A percentile compares a stretch with the other conserved stretches of the same genome.
These are phyloP conservation scores for Colletotrichum chrysophilum DNA, from an alignment of 2,329 filamentous ascomycete species.

Conservation along the genomic window DNA sequence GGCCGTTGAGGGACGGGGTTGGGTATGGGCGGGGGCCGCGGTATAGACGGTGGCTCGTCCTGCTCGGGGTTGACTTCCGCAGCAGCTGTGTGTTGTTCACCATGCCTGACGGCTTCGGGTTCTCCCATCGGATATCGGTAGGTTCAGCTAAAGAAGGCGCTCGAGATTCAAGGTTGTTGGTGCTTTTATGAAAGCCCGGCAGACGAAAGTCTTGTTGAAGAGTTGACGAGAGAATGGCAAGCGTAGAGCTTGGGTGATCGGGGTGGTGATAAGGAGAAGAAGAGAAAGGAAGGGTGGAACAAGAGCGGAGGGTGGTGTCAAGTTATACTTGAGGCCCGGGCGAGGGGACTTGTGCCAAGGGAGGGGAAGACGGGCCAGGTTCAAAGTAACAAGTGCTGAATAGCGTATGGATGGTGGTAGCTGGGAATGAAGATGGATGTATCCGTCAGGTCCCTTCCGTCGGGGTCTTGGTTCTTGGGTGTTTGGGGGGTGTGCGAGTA, in stretches of 20 bases:
- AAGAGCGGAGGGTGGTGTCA: slow-evolving; percentile 7
- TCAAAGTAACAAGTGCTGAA: background rate
- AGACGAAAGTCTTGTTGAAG: background rate
- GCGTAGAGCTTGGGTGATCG: slow-evolving; percentile 19
- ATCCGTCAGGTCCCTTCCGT: background rate
- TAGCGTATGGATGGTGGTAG: background rate
- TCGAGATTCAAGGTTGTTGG: background rate
- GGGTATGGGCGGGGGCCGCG: slow-evolving; percentile 18
- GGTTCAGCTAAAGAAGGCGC: slow-evolving; percentile 15
- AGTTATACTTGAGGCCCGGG: slow-evolving; percentile 13
- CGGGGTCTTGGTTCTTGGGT: background rate
- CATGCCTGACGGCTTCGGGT: slow-evolving; percentile 25
- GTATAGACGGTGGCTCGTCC: slow-evolving; percentile 25
- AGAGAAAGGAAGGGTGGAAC: background rate
- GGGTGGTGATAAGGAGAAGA: slow-evolving; percentile 9
- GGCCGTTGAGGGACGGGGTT: slow-evolving; percentile 14
- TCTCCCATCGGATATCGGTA: slow-evolving; percentile 26
- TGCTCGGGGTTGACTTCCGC: slow-evolving; percentile 25
- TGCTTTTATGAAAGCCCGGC: slow-evolving; percentile 16
- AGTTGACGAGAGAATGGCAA: slow-evolving; percentile 10
- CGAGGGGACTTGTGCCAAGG: slow-evolving; percentile 8
- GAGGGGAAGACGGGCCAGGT: background rate
- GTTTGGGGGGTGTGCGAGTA: background rate
- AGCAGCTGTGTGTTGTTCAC: slow-evolving; percentile 24
- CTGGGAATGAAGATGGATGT: background rate